Evolutionary conservation across 2,329 filamentous ascomycete genomes (phyloP), one percentile per base, ranked within the genome.

Genomic region (Colletotrichum tropicicola): DNA sequence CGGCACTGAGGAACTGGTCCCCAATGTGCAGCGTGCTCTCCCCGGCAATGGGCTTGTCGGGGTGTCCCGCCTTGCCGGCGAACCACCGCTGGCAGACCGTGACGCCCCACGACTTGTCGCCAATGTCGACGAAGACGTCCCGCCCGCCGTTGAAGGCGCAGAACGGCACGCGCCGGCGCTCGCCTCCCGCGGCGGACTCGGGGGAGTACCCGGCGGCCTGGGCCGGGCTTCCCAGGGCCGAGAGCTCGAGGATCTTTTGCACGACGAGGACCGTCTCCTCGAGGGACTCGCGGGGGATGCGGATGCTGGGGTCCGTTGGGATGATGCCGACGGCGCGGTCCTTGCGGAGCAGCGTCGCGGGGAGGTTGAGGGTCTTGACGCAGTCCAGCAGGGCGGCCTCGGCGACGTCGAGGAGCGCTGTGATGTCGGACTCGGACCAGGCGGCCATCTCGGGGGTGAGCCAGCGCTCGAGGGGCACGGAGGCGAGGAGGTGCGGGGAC

Each of bases 91-190:
- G 96, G 75, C 94, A 98, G 4, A 94, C 93, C 32, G 92, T 86
- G 3, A 99, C 96, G 68, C 96, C 96, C 92, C 94, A 97, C 56
- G 91, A 94, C 81, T 99, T 99, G 80, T 99, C 96, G 59, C 96
- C 96, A 73, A 99, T 98, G 76, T 99, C 96, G 57, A 99, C 94
- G 78, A 99, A 99, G 43, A 98, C 94, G 76, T 99, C 96, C 67
- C 96, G 95, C 10, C 96, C 96, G 57, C 95, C 96, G 77, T 99
- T 99, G 83, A 99, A 99, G 21, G 96, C 96, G 75, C 96, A 99
- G 74, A 98, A 99, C 0, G 96, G 96, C 30, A 99, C 81, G 23
- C 74, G 70, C 6, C 73, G 71, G 25, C 71, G 52, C 23, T 45
- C 21, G 43, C 45, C 28, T 15, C 19, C 6, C 4, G 32, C 19